phyloP scores from a whole-genome alignment of 129 eudicot species.

The Saposhnikovia divaricata region DNA sequence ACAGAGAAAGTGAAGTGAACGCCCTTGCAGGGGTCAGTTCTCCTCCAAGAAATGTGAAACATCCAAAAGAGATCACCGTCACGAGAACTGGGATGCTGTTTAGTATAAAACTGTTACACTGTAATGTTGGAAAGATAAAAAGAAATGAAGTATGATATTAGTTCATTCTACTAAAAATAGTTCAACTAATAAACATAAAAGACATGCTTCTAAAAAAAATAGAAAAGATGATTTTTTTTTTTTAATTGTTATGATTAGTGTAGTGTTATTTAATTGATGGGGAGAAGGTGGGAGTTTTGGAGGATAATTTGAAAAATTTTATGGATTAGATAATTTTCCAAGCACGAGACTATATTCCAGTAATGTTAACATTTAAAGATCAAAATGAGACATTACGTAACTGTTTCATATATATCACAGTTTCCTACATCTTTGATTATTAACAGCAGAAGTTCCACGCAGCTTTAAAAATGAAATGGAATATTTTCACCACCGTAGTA shows the following conservation, averaged over 20 bases:
- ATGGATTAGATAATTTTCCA: neutral
- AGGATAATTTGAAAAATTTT: neutral
- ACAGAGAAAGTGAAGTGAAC: constrained; percentile 83
- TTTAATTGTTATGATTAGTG: too few species aligned
- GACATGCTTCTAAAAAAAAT: neutral
- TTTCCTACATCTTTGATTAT: too few species aligned
- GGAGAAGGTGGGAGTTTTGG: neutral
- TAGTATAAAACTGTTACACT: constrained; percentile 78
- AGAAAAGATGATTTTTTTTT: too few species aligned
- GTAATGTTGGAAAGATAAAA: constrained; percentile 22
- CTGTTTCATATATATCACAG: neutral
- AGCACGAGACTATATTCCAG: neutral
- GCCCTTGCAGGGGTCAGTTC: constrained; percentile 95
- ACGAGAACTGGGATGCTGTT: constrained; percentile 94
- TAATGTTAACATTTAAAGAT: neutral
- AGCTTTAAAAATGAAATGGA: neutral
- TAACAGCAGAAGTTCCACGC: neutral
- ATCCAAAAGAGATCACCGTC: constrained; percentile 79
- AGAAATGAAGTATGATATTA: neutral
- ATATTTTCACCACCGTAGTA: neutral
- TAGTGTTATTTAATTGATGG: neutral
- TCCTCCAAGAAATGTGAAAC: constrained; percentile 89
- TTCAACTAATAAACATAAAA: neutral
- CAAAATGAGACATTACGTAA: neutral
- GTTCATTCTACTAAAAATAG: neutral